Percentiles rank a stretch among this genome's conserved stretches.
These are phyloP conservation scores for Fusarium anthophilum DNA, from an alignment of 2,329 filamentous ascomycete species.

Conservation along the genomic window DNA sequence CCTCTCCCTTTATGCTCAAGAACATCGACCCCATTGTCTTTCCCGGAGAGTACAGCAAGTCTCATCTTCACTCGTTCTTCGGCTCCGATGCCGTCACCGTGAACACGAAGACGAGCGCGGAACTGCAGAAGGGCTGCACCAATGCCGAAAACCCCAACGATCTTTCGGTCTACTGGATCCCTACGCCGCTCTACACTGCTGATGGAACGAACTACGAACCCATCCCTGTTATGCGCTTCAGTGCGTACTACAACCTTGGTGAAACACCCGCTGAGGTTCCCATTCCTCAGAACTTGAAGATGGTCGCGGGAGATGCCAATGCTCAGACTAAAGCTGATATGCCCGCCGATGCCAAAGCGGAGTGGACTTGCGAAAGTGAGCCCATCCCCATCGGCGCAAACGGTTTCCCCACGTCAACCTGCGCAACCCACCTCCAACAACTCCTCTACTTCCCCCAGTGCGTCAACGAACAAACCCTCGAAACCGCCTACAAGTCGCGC, in stretches of 20 bases:
- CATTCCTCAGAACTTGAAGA: conserved; percentile 55
- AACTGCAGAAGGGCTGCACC: conserved; percentile 55
- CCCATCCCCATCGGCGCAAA: conserved; percentile 33
- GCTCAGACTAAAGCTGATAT: conserved; percentile 20
- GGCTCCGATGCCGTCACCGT: conserved; percentile 47
- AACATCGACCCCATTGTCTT: conserved; percentile 49
- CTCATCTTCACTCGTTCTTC: conserved; percentile 50
- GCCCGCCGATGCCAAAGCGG: conserved; percentile 42
- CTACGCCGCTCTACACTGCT: conserved; percentile 51
- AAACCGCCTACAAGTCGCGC: conserved; percentile 35
- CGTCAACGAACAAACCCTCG: conserved; percentile 36
- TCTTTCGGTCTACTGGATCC: conserved; percentile 57
- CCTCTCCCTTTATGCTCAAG: conserved; percentile 45
- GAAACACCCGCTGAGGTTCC: conserved; percentile 52
- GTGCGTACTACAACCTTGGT: conserved; percentile 56
- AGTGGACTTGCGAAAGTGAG: conserved; percentile 48
- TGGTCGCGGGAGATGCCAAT: conserved; percentile 52
- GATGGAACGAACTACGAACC: conserved; percentile 45
- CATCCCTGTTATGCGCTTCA: conserved; percentile 51
- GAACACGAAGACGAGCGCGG: conserved; percentile 42
- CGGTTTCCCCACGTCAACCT: conserved; percentile 31
- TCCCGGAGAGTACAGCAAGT: conserved; percentile 44
- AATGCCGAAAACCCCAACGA: conserved; percentile 58
- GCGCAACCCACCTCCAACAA: conserved; percentile 30
- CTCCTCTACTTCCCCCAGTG: conserved; percentile 40